Evolutionary conservation across 148 eudicot species (phyloP), one percentile per base, ranked within the genome.

Genomic region (Fagopyrum tataricum): DNA sequence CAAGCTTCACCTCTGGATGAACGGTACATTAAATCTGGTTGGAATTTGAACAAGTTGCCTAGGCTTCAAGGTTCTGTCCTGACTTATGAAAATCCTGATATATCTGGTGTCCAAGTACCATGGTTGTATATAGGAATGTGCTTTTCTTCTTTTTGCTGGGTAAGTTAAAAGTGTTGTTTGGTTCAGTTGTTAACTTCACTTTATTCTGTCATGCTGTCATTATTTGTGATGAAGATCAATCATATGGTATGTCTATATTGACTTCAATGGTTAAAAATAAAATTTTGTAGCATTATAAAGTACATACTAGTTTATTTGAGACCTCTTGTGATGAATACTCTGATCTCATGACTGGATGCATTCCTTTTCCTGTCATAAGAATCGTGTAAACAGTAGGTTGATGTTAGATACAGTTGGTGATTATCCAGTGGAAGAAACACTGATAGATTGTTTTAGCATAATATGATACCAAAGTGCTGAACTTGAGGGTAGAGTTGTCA

Each of bases 121-220:
- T 96, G 99, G 99, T 80, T 96, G 82, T 96, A 96, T 75, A 75
- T 96, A 14, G 99, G 99, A 79, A 96, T 96, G 99, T 96, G 99
- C 82, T 92, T 96, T 81, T 96, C 99, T 51, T 92, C 99, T 24
- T 96, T 96, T 81, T 96, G 99, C 70, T 96, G 99, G 99, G 99
- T 96, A 86, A 88, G 99, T 70, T 66, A 79, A 79, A 44, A 37
- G 52, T 31, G 11, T 12, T 44, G 44, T 70, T 24, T 70, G 31
- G 23, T 3, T 20, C 72, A 42, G 72, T 51, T 18, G 31, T 14
- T 17, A 5, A 41, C 72, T 43, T 70, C 51, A 23, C 15, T 43
- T 43, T 18, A 4, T 43, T 43, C 2, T 46, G 17, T 40, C 70
- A 13, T 31, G 7, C 31, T 66, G 14, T 40, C 44, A 66, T 55